These are phyloP conservation scores for Zygotorulaspora mrakii DNA, from an alignment of 1,139 yeast species.

Conservation along the genomic window DNA sequence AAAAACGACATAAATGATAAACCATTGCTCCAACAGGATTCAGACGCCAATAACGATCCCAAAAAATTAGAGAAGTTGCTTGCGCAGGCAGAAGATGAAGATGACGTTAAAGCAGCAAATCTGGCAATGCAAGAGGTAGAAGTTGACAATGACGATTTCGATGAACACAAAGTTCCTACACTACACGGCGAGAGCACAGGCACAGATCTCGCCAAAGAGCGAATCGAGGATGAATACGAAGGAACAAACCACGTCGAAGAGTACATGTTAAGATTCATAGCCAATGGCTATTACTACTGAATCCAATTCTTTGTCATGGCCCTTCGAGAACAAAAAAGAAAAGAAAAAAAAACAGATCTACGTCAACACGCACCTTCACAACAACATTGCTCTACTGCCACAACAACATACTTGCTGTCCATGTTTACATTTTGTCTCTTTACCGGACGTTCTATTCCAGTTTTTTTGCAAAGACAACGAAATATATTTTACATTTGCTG, in stretches of 20 bases:
- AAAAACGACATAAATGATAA: constrained; percentile 28
- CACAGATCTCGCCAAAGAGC: constrained; percentile 23
- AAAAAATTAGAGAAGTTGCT: constrained; percentile 60
- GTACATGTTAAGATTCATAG: constrained; percentile 89
- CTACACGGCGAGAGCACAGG: constrained; percentile 22
- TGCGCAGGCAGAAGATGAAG: constrained; percentile 95
- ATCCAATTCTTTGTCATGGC: too few relatives aligned
- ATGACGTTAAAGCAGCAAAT: constrained; percentile 89
- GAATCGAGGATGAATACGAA: constrained; percentile 54
- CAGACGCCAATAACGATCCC: constrained; percentile 30
- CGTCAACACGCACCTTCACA: too few relatives aligned
- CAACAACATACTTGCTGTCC: too few relatives aligned
- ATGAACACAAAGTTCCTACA: constrained; percentile 37
- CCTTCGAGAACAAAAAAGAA: too few relatives aligned
- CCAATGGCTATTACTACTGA: constrained; percentile 64
- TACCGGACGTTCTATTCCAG: too few relatives aligned
- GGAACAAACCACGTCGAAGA: constrained; percentile 91
- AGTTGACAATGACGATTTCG: constrained; percentile 79
- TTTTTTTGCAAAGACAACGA: too few relatives aligned
- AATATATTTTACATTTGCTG: too few relatives aligned
- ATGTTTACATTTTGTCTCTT: too few relatives aligned
- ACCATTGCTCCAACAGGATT: constrained; percentile 37
- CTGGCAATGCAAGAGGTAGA: constrained; percentile 86
- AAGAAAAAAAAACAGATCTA: too few relatives aligned
- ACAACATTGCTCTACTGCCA: too few relatives aligned